These are phyloP conservation scores for Suaeda aralocaspica DNA, from an alignment of 148 eudicot genomes.

Conservation along the genomic window DNA sequence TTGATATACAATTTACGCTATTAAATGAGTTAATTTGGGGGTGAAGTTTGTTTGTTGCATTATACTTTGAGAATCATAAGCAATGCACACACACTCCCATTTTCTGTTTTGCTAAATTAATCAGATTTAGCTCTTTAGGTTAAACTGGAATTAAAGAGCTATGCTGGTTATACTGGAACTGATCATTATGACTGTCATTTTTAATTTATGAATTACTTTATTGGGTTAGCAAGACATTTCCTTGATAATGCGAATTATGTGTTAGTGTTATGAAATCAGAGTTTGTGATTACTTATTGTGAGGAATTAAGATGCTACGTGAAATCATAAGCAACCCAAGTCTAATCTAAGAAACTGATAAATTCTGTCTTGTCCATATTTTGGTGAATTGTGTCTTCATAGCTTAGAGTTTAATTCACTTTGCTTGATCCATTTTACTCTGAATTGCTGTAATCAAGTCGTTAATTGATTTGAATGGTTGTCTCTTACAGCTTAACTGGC, in stretches of 20 bases:
- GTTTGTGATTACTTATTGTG: neutral
- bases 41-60: no score
- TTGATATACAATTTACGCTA: no score
- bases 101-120: no score
- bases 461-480: neutral
- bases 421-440: neutral
- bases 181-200: neutral
- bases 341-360: neutral
- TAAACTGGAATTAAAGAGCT: no score
- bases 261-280: neutral
- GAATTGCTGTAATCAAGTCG: neutral
- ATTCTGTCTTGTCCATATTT: no score
- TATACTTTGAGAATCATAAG: no score
- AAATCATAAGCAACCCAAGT: neutral
- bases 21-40: no score
- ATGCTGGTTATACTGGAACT: neutral
- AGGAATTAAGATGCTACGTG: neutral
- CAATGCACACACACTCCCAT: no score
- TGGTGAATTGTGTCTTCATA: no score
- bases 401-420: neutral
- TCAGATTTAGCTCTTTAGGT: no score
- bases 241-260: neutral
- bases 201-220: neutral
- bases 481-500: slow-evolving; percentile 39
- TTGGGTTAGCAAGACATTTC: neutral